Evolutionary conservation across 495 filamentous ascomycete species (phyloP).

Genomic region (Aspergillus kassunensis): DNA sequence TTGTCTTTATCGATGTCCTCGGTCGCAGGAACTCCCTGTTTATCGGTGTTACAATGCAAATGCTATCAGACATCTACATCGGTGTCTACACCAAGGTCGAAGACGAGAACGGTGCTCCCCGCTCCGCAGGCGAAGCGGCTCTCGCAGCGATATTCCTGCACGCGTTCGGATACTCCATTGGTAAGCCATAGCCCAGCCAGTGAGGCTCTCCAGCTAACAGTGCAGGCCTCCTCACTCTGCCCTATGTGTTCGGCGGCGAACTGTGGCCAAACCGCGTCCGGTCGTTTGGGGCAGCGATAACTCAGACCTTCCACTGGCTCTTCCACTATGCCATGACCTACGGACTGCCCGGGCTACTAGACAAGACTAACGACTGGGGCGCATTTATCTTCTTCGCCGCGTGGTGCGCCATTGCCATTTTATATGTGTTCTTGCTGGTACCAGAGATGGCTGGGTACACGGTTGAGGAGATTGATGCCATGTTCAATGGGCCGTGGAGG

Average conservation of each 20-base stretch:
- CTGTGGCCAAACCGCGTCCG: background rate
- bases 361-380: background rate
- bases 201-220: too few relatives aligned
- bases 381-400: background rate
- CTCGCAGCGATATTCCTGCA: constrained; percentile 7
- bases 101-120: background rate
- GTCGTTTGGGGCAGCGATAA: background rate
- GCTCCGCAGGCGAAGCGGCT: background rate
- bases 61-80: background rate
- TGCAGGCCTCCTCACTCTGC: background rate
- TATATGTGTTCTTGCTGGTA: background rate
- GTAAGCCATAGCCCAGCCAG: background rate
- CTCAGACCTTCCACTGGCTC: background rate
- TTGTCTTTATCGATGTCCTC: background rate
- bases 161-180: background rate
- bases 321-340: background rate
- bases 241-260: background rate
- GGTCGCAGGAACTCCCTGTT: background rate
- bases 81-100: background rate
- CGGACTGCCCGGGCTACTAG: background rate
- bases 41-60: background rate
- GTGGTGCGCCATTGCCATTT: background rate
- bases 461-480: background rate
- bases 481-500: background rate
- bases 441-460: background rate